Conservation (phyloP, 768 basidiomycete species). For the Trametes villosa region DNA sequence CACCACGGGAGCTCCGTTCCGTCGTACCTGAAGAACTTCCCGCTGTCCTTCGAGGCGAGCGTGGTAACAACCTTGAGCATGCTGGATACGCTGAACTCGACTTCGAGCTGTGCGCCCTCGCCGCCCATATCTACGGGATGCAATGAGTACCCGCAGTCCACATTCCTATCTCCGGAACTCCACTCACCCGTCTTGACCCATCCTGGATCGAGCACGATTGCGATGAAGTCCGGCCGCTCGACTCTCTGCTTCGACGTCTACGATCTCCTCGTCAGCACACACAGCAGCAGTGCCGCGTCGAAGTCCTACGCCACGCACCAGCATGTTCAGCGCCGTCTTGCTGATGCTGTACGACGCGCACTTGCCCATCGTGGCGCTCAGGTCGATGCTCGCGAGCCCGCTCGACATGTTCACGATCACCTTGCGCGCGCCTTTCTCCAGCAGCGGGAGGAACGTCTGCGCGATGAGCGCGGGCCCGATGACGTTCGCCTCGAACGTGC, state of each 20-base stretch:
- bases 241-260: constrained; percentile 45
- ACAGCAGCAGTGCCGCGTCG: not conserved
- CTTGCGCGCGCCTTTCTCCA: constrained; percentile 38
- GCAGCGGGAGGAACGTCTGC: constrained; percentile 39
- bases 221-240: constrained; percentile 38
- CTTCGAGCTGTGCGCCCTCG: constrained; percentile 33
- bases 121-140: constrained; percentile 40
- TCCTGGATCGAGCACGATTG: constrained; percentile 40
- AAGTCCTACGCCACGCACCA: constrained; percentile 32
- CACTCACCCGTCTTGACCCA: constrained; percentile 45
- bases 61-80: constrained; percentile 34
- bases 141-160: not conserved
- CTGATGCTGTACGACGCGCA: constrained; percentile 41
- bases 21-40: constrained; percentile 38
- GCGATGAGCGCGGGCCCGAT: constrained; percentile 42
- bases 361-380: constrained; percentile 33
- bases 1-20: constrained; percentile 40
- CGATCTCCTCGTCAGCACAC: not conserved
- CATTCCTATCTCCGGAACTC: no score
- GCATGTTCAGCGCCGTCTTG: constrained; percentile 46
- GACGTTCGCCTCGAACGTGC: constrained; percentile 38
- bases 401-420: constrained; percentile 41
- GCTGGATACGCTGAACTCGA: constrained; percentile 35
- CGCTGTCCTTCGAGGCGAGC: constrained; percentile 33
- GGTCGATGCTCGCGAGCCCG: constrained; percentile 40